Base-by-base conservation (phyloP, 768 basidiomycete genomes). In the Russula emetica region DNA sequence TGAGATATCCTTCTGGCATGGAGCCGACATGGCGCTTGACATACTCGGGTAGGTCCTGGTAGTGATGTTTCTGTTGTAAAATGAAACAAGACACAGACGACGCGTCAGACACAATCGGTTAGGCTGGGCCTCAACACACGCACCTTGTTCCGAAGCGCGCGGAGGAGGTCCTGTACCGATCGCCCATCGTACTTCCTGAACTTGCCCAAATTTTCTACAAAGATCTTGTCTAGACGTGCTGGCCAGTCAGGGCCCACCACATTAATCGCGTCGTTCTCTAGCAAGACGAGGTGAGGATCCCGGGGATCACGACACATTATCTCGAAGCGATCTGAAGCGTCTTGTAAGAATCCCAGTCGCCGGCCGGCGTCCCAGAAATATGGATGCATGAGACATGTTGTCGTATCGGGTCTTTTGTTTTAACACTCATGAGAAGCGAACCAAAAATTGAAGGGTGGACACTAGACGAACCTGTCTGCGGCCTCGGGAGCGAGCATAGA, bases 281-380 rank as follows among this genome's bases (percentile, higher is more conserved):
- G 82, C 13, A 80, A 76, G 14, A 91, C 69, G 26, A 99, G 80
- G 61, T 85, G 81, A 0, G 84, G 80, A 61, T 96, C 92, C 61
- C 85, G 86, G 0, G 95, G 94, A 54, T 96, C 94, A 34, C 93
- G 85, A 69, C 88, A 90, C 93, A 98, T 96, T 72, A 94, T 94
- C 75, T 98, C 97, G 74, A 98, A 99, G 5, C 95, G 85, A 75
- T 98, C 96, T 0, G 94, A 97, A 0, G 94, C 92, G 67, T 98
- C 97, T 74, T 96, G 95, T n/a, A 99, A 79, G 81, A 99, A 99
- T 56, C 83, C 85, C 5, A 99, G 77, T 47, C 96, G 83, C 61
- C 89, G 85, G 9, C 82, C 87, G 0, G 94, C 78, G 60, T 94
- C 87, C 97, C 97, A 99, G 79, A 98, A 99, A 80, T 91, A 96